Evolutionary conservation across 2,329 filamentous ascomycete genomes (phyloP).

Genomic region (Pestalotiopsis sp.): DNA sequence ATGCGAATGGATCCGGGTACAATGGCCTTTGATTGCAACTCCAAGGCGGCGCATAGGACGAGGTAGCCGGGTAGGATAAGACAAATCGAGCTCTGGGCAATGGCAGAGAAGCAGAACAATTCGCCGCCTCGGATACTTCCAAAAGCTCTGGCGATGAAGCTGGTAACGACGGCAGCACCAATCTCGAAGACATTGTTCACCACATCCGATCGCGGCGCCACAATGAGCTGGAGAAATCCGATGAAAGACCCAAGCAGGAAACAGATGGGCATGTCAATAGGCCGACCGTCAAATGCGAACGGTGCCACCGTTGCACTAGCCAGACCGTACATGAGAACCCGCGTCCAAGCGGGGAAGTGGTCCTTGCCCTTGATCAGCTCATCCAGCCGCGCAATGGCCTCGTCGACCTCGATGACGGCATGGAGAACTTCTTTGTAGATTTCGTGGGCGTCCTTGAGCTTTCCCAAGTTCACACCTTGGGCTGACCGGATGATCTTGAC

Average conservation of each 20-base stretch:
- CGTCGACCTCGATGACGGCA: slow-evolving; percentile 59
- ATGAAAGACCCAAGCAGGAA: slow-evolving; percentile 77
- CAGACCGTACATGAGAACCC: slow-evolving; percentile 72
- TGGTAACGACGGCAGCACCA: slow-evolving; percentile 63
- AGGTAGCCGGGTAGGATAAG: slow-evolving; percentile 71
- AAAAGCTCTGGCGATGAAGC: slow-evolving; percentile 69
- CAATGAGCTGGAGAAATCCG: slow-evolving; percentile 72
- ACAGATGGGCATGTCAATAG: slow-evolving; percentile 76
- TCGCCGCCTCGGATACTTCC: slow-evolving; percentile 63
- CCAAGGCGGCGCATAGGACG: slow-evolving; percentile 59
- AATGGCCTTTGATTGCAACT: slow-evolving; percentile 69
- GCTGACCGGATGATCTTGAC: slow-evolving; percentile 63
- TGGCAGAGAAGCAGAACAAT: slow-evolving; percentile 71
- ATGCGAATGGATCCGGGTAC: slow-evolving; percentile 72
- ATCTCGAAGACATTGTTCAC: slow-evolving; percentile 60
- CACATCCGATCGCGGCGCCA: slow-evolving; percentile 74
- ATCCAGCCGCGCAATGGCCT: slow-evolving; percentile 56
- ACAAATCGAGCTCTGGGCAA: slow-evolving; percentile 74
- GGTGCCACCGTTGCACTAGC: slow-evolving; percentile 77
- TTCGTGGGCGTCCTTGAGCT: slow-evolving; percentile 61
- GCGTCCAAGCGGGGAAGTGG: slow-evolving; percentile 54
- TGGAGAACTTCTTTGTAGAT: slow-evolving; percentile 69
- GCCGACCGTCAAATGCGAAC: slow-evolving; percentile 77
- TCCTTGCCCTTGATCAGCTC: slow-evolving; percentile 47
- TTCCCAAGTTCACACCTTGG: slow-evolving; percentile 63